Base-by-base conservation (phyloP, 2,329 filamentous ascomycete species). In the Cylindrodendrum hubeiense region DNA sequence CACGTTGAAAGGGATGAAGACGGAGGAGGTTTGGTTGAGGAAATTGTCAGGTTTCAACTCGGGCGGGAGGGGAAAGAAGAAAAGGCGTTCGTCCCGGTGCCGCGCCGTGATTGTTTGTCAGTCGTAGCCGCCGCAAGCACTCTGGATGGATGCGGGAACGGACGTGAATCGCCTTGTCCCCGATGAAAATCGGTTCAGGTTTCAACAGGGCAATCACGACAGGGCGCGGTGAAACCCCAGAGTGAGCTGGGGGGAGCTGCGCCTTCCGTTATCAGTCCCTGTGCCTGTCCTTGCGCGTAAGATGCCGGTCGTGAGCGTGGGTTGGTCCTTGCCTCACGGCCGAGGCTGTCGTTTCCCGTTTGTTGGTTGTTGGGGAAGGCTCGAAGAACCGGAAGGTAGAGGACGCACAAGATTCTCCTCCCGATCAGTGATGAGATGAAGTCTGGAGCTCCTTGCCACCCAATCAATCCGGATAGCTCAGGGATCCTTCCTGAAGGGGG, bases 201-300 rank as follows among this genome's bases (percentile, higher is more conserved):
- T 50, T 33, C 33, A 51, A 51, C 17, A 24, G 21, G 30, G 67
- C 43, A 52, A 62, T 64, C 64, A 63, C 66, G 24, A 70, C 69
- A 68, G 65, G 58, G 73, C 53, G 67, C 46, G 61, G 67, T 74
- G 72, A 59, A 68, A 72, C 72, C 62, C 49, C 47, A 65, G 51
- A 46, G 56, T 50, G 39, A 60, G 59, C 24, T 24, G 17, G 41
- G 34, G 37, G 57, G 37, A 37, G 37, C 50, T 39, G 21, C 41
- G 33, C 15, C 50, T 47, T 44, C 47, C n/a, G 47, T 33, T 50
- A 21, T 50, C 26, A n/a, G 46, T 22, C 17, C 5, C 33, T 7
- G 46, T 9, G 46, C 26, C 26, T 50, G 26, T 26, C 46, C 44
- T 33, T 28, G 44, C 24, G n/a, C 24, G 19, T 22, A 15, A 47